Conservation (phyloP, 306 rosid species). For the Oxytropis ochrocephala region DNA sequence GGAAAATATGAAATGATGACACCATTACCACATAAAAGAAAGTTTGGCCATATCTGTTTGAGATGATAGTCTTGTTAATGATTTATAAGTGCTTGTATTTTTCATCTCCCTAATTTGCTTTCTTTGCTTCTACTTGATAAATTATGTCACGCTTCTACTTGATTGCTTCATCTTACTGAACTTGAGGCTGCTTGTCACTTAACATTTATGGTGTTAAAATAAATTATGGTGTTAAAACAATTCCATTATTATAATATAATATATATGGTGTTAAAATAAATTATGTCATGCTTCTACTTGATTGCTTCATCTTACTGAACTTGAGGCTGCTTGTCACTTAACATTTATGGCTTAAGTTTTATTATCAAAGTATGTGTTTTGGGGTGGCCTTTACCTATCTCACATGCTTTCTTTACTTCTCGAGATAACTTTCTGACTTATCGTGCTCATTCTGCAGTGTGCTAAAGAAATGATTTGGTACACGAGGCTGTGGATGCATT, state of each 20-base stretch:
- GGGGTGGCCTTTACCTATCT: not conserved
- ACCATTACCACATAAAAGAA: not conserved
- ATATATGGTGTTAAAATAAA: not conserved
- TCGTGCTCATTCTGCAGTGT: conserved; percentile 50
- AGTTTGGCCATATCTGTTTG: not conserved
- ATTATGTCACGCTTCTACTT: not conserved
- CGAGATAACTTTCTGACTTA: conserved; percentile 14
- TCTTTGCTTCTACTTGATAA: not conserved
- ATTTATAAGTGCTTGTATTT: conserved; percentile 3
- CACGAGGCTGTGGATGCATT: conserved; percentile 4
- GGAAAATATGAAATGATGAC: conserved; percentile 3
- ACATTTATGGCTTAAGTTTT: not conserved
- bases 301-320: not conserved
- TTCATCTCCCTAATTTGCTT: not conserved
- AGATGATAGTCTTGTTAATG: not conserved
- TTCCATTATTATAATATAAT: not conserved
- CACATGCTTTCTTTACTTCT: not conserved
- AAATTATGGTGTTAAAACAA: too few species aligned
- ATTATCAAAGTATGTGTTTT: not conserved
- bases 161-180: not conserved
- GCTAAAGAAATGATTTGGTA: conserved; percentile 69
- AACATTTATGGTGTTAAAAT: not conserved
- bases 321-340: not conserved
- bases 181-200: not conserved
- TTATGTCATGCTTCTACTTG: not conserved